Base-by-base conservation (phyloP, 129 eudicot genomes). In the Escallonia rubra region DNA sequence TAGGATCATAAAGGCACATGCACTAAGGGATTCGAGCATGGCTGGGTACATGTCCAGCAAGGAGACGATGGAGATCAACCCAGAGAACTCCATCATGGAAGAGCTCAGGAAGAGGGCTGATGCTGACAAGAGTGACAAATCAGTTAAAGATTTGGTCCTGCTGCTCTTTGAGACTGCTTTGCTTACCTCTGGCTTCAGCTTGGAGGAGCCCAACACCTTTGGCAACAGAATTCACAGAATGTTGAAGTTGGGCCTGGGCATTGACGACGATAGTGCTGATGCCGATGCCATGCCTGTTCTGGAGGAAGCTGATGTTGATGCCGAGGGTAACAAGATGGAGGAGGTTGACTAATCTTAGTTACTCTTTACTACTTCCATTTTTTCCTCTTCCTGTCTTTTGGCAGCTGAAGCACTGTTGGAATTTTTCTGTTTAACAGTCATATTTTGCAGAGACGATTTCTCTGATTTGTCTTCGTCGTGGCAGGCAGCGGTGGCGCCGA, bases 321-420 rank as follows among this genome's bases (percentile, higher is more conserved):
- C 54, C 10, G 54, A 50, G 54, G 54, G 54, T 50, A 50, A n/a
- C 54, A 50, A 50, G 54, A 50, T 50, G 54, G 54, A 50, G 54
- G 54, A 50, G 54, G 54, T 50, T 50, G 54, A 50, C 54, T 50
- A 50, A 50, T 50, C 11, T 46, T 46, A n/a, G n/a, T n/a, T n/a
- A n/a, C n/a, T n/a, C n/a, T n/a, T n/a, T n/a, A n/a, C n/a, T n/a
- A n/a, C n/a, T n/a, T n/a, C n/a, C n/a, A n/a, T n/a, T n/a, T n/a
- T n/a, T n/a, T n/a, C n/a, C n/a, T n/a, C n/a, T n/a, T n/a, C n/a
- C n/a, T n/a, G n/a, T n/a, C n/a, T n/a, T n/a, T n/a, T n/a, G n/a
- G n/a, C n/a, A n/a, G n/a, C n/a, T n/a, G n/a, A n/a, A n/a, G n/a
- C n/a, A n/a, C n/a, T n/a, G n/a, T n/a, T n/a, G n/a, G n/a, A n/a